Percentiles rank a stretch among this genome's conserved stretches.
These are phyloP conservation scores for Alternaria ethzedia DNA, from an alignment of 2,329 filamentous ascomycete species.

Conservation along the genomic window DNA sequence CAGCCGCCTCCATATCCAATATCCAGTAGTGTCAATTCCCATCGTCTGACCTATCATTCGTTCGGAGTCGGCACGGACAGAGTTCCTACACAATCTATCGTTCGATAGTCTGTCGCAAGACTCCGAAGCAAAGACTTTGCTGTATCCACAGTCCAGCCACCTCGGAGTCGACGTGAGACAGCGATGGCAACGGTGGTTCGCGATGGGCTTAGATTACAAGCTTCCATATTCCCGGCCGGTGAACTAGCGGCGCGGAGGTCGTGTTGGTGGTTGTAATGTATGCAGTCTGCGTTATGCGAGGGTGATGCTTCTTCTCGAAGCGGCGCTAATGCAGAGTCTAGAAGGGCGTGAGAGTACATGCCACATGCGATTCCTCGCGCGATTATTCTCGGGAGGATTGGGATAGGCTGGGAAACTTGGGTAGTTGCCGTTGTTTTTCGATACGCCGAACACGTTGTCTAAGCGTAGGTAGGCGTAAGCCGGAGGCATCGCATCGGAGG, in stretches of 20 bases:
- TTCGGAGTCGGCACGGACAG: not conserved
- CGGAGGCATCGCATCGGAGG: not conserved
- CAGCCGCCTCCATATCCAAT: not conserved
- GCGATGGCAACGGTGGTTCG: not conserved
- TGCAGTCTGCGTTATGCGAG: not conserved
- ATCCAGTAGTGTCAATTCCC: not conserved
- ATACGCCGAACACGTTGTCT: not conserved
- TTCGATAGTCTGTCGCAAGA: not conserved
- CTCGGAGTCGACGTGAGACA: not conserved
- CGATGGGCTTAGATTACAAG: not conserved
- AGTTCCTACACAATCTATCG: not conserved
- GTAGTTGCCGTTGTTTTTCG: not conserved
- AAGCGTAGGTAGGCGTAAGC: not conserved
- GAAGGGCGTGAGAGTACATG: not conserved
- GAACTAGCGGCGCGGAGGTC: not conserved
- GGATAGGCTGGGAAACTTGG: not conserved
- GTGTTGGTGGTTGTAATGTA: not conserved
- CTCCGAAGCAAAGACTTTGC: not conserved
- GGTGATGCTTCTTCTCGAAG: slow-evolving; percentile 3
- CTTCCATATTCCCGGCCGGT: not conserved
- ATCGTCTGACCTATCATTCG: not conserved
- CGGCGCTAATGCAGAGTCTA: not conserved
- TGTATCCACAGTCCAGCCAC: not conserved
- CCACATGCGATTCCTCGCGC: not conserved
- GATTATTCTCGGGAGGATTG: slow-evolving; percentile 7